Evolutionary conservation across 306 rosid species (phyloP).

Genomic region (Amphicarpaea edgeworthii): DNA sequence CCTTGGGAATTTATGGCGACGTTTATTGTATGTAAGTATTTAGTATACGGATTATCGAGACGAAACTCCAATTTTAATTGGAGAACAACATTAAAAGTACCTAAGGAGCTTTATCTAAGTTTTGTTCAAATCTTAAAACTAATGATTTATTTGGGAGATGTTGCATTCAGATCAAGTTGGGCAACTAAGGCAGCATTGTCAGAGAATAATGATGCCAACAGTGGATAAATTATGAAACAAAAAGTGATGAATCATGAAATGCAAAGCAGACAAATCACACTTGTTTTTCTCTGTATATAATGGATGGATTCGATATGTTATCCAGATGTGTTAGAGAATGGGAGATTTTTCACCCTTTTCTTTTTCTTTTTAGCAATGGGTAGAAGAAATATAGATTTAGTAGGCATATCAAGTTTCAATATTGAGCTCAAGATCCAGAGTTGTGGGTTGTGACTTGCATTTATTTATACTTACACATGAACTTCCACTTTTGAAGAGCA

Average conservation of each 20-base stretch:
- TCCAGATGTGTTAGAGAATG: slow-evolving; percentile 6
- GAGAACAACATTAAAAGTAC: neutral
- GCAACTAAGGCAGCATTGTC: slow-evolving; percentile 18
- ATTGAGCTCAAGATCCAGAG: slow-evolving; percentile 1
- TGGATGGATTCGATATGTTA: slow-evolving; percentile 14
- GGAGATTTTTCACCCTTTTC: neutral
- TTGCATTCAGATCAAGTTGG: slow-evolving; percentile 12
- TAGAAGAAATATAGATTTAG: slow-evolving; percentile 31
- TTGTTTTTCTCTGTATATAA: slow-evolving; percentile 11
- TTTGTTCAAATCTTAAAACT: slow-evolving; percentile 11
- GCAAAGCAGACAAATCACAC: slow-evolving; percentile 19
- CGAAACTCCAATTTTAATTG: neutral
- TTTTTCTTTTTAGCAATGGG: neutral
- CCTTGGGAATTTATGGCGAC: neutral
- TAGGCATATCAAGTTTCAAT: neutral
- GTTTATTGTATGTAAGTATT: neutral
- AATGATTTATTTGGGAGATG: neutral
- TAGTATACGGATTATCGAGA: neutral
- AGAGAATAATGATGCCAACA: neutral
- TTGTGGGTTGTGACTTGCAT: neutral
- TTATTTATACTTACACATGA: neutral
- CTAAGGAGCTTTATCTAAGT: neutral
- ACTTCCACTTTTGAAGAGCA: slow-evolving; percentile 29
- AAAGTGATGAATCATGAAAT: slow-evolving; percentile 20
- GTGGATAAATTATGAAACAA: neutral